A percentile compares a stretch with the other conserved stretches of the same genome.
These are phyloP conservation scores for Fusarium incarnatum DNA, from an alignment of 2,329 filamentous ascomycete genomes.

Conservation along the genomic window DNA sequence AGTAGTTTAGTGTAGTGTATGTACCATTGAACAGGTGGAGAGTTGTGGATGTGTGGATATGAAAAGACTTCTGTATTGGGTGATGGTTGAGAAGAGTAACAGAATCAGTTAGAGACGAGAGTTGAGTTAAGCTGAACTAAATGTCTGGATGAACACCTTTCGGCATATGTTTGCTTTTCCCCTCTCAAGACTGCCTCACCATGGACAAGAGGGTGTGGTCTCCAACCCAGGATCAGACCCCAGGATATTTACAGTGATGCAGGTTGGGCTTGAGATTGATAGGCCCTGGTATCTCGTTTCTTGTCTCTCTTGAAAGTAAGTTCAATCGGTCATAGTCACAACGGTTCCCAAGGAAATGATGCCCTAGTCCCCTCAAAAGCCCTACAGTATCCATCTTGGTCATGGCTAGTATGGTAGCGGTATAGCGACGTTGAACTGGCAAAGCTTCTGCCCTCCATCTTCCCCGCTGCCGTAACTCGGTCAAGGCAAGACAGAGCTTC, in stretches of 20 bases:
- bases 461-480: constrained; percentile 26
- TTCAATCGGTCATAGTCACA: neutral
- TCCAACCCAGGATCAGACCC: neutral
- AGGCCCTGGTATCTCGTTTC: constrained; percentile 5
- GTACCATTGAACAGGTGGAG: neutral
- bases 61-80: constrained; percentile 17
- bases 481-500: constrained; percentile 10
- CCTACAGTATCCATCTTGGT: constrained; percentile 19
- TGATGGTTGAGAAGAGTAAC: constrained; percentile 5
- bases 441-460: constrained; percentile 24
- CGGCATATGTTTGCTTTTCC: neutral
- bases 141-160: constrained; percentile 15
- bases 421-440: constrained; percentile 17
- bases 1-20: neutral
- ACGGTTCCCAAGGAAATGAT: constrained; percentile 21
- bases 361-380: constrained; percentile 23
- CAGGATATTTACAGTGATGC: neutral
- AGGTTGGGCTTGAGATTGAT: neutral
- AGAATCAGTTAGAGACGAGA: neutral
- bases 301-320: neutral
- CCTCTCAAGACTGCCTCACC: neutral
- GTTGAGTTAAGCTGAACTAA: constrained; percentile 17
- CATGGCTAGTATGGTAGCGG: constrained; percentile 26
- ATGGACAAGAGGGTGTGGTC: neutral
- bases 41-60: neutral